These are phyloP conservation scores for Stemphylium beticola DNA, from an alignment of 2,329 filamentous ascomycete species.

Conservation along the genomic window DNA sequence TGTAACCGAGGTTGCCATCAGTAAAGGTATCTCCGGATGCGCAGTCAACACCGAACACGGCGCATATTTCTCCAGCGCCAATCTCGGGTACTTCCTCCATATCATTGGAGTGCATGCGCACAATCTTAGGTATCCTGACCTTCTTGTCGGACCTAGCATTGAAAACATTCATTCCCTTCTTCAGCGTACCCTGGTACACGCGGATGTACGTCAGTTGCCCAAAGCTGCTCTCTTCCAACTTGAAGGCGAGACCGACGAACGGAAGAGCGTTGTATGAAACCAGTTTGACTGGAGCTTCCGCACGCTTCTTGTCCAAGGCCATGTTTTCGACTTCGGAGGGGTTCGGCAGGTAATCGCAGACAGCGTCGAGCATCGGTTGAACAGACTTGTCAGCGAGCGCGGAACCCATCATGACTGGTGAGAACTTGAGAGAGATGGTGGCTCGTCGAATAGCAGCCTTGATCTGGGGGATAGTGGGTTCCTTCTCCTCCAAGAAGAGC, in stretches of 20 bases:
- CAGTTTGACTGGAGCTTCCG: slow-evolving; percentile 81
- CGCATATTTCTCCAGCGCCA: slow-evolving; percentile 95
- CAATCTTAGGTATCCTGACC: slow-evolving; percentile 94
- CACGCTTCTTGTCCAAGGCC: slow-evolving; percentile 81
- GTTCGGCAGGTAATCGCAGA: slow-evolving; percentile 95
- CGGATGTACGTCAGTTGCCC: slow-evolving; percentile 98
- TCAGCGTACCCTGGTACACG: slow-evolving; percentile 92
- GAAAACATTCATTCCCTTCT: slow-evolving; percentile 88
- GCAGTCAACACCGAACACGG: slow-evolving; percentile 97
- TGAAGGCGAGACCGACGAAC: slow-evolving; percentile 96
- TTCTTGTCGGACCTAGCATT: slow-evolving; percentile 95
- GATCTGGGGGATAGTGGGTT: slow-evolving; percentile 80
- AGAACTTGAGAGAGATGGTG: slow-evolving; percentile 89
- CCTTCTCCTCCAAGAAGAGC: slow-evolving; percentile 85
- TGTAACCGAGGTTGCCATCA: slow-evolving; percentile 88
- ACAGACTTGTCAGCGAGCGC: slow-evolving; percentile 93
- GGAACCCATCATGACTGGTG: slow-evolving; percentile 94
- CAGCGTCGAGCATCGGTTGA: slow-evolving; percentile 95
- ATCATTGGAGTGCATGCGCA: slow-evolving; percentile 99
- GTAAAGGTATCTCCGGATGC: slow-evolving; percentile 98
- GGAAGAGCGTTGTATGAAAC: slow-evolving; percentile 92
- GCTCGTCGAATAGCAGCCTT: slow-evolving; percentile 90
- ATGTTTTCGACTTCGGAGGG: slow-evolving; percentile 87
- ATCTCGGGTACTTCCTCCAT: slow-evolving; percentile 97
- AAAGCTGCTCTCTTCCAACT: slow-evolving; percentile 98